A percentile compares a stretch with the other conserved stretches of the same genome.
These are phyloP conservation scores for Trapa bicornis DNA, from an alignment of 345 rosid genomes.

Conservation along the genomic window DNA sequence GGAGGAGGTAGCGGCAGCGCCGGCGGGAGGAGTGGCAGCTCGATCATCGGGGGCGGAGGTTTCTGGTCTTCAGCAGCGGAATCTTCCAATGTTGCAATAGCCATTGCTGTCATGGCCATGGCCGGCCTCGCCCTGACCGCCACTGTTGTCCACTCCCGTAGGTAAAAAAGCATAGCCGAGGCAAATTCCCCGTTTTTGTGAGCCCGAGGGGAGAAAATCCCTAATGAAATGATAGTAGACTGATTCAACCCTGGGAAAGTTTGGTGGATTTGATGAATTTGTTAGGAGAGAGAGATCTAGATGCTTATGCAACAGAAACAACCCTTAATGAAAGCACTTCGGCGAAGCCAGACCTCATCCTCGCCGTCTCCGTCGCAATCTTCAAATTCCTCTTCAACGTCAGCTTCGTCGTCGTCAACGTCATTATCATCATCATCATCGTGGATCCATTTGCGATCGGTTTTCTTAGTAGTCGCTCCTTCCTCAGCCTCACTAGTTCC, in stretches of 20 bases:
- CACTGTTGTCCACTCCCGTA: constrained; percentile 50
- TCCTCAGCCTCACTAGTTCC: constrained; percentile 42
- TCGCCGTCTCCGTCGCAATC: constrained; percentile 17
- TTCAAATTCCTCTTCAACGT: constrained; percentile 26
- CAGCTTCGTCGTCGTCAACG: constrained; percentile 29
- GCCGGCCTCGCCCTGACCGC: constrained; percentile 63
- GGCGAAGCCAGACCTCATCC: constrained; percentile 47
- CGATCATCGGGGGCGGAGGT: constrained; percentile 23
- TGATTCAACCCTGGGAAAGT: constrained; percentile 8
- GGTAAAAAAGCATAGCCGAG: constrained; percentile 22
- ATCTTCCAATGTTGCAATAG: constrained; percentile 44
- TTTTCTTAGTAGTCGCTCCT: constrained; percentile 43
- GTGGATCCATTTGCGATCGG: constrained; percentile 59
- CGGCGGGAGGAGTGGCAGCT: constrained; percentile 14
- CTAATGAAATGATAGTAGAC: constrained; percentile 2
- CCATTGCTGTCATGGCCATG: constrained; percentile 60
- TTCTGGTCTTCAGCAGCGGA: constrained; percentile 32
- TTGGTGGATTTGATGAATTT: constrained; percentile 2
- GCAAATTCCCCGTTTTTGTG: background rate
- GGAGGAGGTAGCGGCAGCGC: constrained; percentile 28
- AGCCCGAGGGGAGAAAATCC: background rate
- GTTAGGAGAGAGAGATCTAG: constrained; percentile 7
- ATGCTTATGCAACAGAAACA: constrained; percentile 36
- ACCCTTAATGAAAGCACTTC: constrained; percentile 42
- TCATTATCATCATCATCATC: constrained; percentile 19